These are phyloP conservation scores for Corchorus olitorius DNA, from an alignment of 345 rosid species.

Conservation along the genomic window DNA sequence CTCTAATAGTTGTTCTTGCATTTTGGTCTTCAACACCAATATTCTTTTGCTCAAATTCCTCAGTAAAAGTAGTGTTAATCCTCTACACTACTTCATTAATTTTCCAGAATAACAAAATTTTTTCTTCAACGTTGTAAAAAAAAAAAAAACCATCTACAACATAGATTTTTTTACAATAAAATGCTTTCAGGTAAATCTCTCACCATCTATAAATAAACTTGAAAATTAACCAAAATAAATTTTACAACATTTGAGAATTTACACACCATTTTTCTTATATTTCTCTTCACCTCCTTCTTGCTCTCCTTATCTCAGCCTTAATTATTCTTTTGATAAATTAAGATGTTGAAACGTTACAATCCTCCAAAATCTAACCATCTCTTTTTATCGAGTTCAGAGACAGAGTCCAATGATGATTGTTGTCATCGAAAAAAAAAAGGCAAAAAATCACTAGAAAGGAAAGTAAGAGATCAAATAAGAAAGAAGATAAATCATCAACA, in stretches of 20 bases:
- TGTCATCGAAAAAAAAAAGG: background rate
- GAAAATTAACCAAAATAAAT: background rate
- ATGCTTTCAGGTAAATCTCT: background rate
- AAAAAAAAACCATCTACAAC: no score
- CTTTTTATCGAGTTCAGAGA: conserved; percentile 6
- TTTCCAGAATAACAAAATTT: no score
- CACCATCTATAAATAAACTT: background rate
- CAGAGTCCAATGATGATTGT: background rate
- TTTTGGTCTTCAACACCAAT: no score
- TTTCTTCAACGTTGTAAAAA: no score
- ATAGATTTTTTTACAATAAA: background rate
- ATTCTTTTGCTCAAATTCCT: no score
- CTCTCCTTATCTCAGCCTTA: background rate
- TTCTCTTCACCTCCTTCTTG: background rate
- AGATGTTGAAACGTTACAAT: conserved; percentile 11
- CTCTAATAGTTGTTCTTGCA: no score
- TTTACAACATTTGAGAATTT: background rate
- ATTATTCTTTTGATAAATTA: background rate
- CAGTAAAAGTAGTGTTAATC: no score
- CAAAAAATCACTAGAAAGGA: background rate
- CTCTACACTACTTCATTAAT: no score
- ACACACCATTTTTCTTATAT: background rate
- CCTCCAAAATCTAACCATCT: background rate
- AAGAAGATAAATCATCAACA: no score
- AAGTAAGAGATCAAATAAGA: background rate